A percentile compares a stretch with the other conserved stretches of the same genome.
Conservation (phyloP, 1,284 basidiomycete genomes). For the Fistulina hepatica region DNA sequence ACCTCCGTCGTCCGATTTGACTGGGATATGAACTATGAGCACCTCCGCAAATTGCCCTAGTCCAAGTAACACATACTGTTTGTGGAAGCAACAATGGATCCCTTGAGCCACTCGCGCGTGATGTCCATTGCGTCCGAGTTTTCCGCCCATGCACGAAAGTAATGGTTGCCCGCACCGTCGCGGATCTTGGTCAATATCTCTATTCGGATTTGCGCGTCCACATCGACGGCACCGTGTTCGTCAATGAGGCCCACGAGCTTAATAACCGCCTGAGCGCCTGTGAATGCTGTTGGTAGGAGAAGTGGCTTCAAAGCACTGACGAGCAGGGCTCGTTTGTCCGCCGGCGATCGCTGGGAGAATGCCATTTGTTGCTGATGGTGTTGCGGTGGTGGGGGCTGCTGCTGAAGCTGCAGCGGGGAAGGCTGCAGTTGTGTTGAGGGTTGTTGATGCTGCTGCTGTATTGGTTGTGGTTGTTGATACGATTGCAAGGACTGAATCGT, state of each 20-base stretch:
- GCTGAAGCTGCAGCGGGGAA: conserved; percentile 14
- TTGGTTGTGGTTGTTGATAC: conserved; percentile 25
- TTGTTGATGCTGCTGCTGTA: conserved; percentile 23
- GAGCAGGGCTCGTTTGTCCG: conserved; percentile 40
- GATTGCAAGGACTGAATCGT: too few relatives aligned
- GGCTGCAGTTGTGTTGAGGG: background rate
- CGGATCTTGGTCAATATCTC: conserved; percentile 68
- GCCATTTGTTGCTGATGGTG: conserved; percentile 17
- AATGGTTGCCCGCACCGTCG: conserved; percentile 72
- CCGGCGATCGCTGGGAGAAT: conserved; percentile 16
- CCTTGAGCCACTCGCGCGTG: conserved; percentile 67
- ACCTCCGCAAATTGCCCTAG: too few relatives aligned
- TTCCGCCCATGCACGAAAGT: conserved; percentile 74
- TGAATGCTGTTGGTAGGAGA: conserved; percentile 44
- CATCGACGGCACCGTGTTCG: conserved; percentile 48
- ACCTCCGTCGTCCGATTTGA: conserved; percentile 42
- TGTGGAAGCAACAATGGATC: too few relatives aligned
- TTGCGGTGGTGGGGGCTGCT: conserved; percentile 7
- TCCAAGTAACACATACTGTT: too few relatives aligned
- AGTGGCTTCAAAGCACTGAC: conserved; percentile 38
- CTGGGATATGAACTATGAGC: too few relatives aligned
- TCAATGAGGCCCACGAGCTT: conserved; percentile 43
- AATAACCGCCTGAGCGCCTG: conserved; percentile 57
- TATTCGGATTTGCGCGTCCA: conserved; percentile 47
- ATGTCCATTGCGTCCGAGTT: conserved; percentile 61